These are phyloP conservation scores for Rhodotorula glutinis DNA, from an alignment of 1,284 basidiomycete genomes.

Conservation along the genomic window DNA sequence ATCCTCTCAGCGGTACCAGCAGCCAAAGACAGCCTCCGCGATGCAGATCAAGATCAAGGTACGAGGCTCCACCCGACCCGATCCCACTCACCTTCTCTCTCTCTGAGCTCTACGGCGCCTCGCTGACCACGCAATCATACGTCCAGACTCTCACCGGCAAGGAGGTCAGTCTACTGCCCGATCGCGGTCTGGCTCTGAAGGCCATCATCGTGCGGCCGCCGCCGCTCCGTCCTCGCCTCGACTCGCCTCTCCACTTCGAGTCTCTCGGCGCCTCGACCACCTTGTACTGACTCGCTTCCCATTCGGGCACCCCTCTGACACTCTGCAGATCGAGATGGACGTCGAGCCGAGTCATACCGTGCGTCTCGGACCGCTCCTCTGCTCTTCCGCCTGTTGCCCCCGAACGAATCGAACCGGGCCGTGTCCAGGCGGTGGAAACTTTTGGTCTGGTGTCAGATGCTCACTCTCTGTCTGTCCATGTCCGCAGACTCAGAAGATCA, in stretches of 20 bases:
- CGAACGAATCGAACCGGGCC: no score
- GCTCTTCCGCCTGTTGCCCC: background rate
- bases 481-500: slow-evolving; percentile 82
- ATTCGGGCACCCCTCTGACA: no score
- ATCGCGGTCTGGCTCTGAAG: background rate
- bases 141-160: slow-evolving; percentile 83
- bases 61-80: background rate
- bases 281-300: no score
- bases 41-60: slow-evolving; percentile 85
- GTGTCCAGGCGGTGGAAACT: no score
- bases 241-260: background rate
- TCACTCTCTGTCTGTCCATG: background rate
- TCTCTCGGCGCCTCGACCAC: no score
- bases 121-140: background rate
- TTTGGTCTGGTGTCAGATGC: no score
- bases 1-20: background rate
- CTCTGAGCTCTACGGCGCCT: background rate
- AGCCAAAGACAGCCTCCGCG: background rate
- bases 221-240: background rate
- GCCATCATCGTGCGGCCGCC: no score
- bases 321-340: slow-evolving; percentile 84
- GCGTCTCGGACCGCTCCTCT: slow-evolving; percentile 40
- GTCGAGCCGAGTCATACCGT: slow-evolving; percentile 90
- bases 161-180: slow-evolving; percentile 59
- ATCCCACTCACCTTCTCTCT: background rate